Conservation (phyloP, 2,329 filamentous ascomycete genomes). For the Coleophoma crateriformis region DNA sequence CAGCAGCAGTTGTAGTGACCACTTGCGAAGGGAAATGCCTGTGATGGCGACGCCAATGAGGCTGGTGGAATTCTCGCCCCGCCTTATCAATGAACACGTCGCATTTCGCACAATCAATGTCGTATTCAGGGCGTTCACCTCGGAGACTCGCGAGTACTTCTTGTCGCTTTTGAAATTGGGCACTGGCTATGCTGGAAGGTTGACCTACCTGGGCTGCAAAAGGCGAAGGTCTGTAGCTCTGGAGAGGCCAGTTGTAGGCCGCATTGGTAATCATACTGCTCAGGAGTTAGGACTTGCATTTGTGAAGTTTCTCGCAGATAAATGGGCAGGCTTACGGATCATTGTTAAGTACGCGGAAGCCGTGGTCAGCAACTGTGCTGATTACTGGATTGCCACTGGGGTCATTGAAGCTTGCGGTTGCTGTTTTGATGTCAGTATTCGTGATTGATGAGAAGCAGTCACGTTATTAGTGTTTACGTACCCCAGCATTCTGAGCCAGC, state of each 20-base stretch:
- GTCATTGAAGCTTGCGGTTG: constrained; percentile 1
- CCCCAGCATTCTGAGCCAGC: constrained; percentile 4
- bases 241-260: background rate
- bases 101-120: background rate
- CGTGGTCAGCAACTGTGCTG: constrained; percentile 6
- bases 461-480: background rate
- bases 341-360: constrained; percentile 6
- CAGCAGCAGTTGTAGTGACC: background rate
- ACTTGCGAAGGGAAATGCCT: background rate
- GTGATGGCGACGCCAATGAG: background rate
- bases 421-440: background rate
- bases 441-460: background rate
- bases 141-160: background rate
- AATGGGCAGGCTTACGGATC: constrained; percentile 4
- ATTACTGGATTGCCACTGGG: background rate
- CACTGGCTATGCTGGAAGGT: no score
- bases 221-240: no score
- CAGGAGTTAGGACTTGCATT: background rate
- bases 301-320: background rate
- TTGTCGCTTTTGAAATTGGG: no score
- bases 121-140: background rate
- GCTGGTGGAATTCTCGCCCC: background rate
- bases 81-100: background rate
- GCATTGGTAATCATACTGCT: background rate
- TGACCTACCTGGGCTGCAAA: no score